Base-by-base conservation (phyloP, 1,284 basidiomycete species). In the Hortiboletus rubellus region DNA sequence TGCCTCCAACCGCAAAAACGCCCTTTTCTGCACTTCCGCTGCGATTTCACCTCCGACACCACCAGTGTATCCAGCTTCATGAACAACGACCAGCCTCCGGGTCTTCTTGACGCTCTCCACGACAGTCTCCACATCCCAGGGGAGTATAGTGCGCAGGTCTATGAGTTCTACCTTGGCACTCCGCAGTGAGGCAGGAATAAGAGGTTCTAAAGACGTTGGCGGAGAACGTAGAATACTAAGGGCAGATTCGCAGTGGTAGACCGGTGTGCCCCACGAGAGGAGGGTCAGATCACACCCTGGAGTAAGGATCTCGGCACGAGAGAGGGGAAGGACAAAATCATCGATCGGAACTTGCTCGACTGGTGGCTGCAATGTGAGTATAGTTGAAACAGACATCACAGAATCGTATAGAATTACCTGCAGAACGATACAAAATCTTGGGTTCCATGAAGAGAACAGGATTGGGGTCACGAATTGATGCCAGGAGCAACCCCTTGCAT, bases 401-500 rank as follows among this genome's bases (percentile, higher is more conserved):
- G 31, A 10, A 2, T 42, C 3, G 2, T 14, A 31, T 22, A 44
- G 30, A 58, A 60, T 24, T 64, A 88, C 87, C 83, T 67, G 90
- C 82, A 46, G 90, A 91, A 51, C 92, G 85, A 69, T 95, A 95
- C 8, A 96, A 77, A 55, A 94, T 82, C 72, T 98, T 98, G 11
- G 95, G 95, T 74, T 98, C 95, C 82, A 98, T 90, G 73, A 98
- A 94, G 49, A 98, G 84, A 7, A 94, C 91, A 0, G 96, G 96
- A 67, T 96, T 96, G 0, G 92, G 91, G 68, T 97, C 94, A 45
- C 93, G 84, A 56, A 98, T 92, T 0, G 93, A 86, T 5, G 86
- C 83, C 7, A 96, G 79, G 8, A 98, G 77, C 2, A 98, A 77
- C 1, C 95, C 95, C 74, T 98, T 98, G 22, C 94, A 95, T 78